Evolutionary conservation across 116 monocot genomes (phyloP), one percentile per base, ranked within the genome.

Genomic region (Thalassia testudinum): DNA sequence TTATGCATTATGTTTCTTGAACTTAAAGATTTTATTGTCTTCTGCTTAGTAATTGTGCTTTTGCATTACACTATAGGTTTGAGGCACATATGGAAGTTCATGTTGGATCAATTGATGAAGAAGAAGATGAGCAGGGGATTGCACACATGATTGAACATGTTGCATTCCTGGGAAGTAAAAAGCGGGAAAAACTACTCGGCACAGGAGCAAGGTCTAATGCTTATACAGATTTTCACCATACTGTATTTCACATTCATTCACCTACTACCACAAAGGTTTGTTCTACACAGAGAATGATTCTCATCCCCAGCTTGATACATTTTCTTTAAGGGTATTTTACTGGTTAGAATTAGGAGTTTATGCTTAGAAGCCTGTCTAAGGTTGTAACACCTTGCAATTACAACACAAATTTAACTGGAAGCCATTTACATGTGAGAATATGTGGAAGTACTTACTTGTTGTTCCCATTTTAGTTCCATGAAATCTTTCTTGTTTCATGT

Each of bases 71-170:
- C 10, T 43, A 42, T 49, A 95, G 95, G 57, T 85, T 95, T 73
- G 95, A 95, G 65, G 95, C 95, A 53, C 95, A 95, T 60, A 88
- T 95, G 95, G 95, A 95, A 77, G 82, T 95, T 72, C 95, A 95
- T 74, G 95, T 79, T 72, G 95, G 95, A 57, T 95, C 95, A 45
- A 74, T 95, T 71, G 84, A 95, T 20, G 95, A 95, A 56, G 88
- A 88, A 63, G 95, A 95, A 40, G 88, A 95, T 69, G 95, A 95
- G 68, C 95, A 95, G 56, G 95, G 95, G 27, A 95, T 95, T 81
- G 95, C 95, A 29, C 95, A 95, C 64, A 95, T 95, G 95, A 95
- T 95, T 69, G 95, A 95, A 69, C 95, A 95, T 75, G 95, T 95
- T 59, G 81, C 95, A 59, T 95, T 95, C 50, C 88, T 95, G 66